Percentiles rank a stretch among this genome's conserved stretches.
phyloP scores from a whole-genome alignment of 306 rosid genomes.

The Citrullus mucosospermus region DNA sequence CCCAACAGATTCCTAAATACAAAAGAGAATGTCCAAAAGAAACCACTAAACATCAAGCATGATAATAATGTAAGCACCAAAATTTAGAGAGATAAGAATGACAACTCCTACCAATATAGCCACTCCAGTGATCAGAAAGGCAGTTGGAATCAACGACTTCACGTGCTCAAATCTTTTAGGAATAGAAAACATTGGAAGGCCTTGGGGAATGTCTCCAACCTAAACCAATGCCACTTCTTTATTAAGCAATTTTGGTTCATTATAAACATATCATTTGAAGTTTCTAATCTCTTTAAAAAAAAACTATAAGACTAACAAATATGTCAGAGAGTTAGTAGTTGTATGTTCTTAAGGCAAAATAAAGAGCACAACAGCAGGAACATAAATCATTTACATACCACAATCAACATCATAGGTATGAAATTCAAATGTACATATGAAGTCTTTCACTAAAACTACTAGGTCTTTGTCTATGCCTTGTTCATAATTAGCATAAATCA shows the following conservation, averaged over 20 bases:
- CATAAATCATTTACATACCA: background rate
- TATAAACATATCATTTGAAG: background rate
- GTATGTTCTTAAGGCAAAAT: background rate
- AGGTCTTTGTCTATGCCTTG: background rate
- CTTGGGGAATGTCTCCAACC: conserved; percentile 97
- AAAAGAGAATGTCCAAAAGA: conserved; percentile 8
- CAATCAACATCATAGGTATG: background rate
- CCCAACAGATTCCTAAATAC: conserved; percentile 86
- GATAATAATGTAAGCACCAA: background rate
- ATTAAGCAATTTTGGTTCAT: conserved; percentile 5
- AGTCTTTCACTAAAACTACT: background rate
- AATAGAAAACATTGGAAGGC: conserved; percentile 76
- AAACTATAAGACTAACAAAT: background rate
- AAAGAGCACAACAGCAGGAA: background rate
- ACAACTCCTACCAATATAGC: conserved; percentile 75
- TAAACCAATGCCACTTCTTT: conserved; percentile 20
- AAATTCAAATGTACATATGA: background rate
- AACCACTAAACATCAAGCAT: conserved; percentile 3
- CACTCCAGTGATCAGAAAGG: conserved; percentile 84
- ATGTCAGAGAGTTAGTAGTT: background rate
- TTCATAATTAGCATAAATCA: background rate
- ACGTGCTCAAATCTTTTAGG: conserved; percentile 65
- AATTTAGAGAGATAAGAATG: conserved; percentile 3
- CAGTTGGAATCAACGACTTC: conserved; percentile 77
- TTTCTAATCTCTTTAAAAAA: background rate